Evolutionary conservation across 2,329 filamentous ascomycete species (phyloP).

Genomic region (Fusarium equiseti): DNA sequence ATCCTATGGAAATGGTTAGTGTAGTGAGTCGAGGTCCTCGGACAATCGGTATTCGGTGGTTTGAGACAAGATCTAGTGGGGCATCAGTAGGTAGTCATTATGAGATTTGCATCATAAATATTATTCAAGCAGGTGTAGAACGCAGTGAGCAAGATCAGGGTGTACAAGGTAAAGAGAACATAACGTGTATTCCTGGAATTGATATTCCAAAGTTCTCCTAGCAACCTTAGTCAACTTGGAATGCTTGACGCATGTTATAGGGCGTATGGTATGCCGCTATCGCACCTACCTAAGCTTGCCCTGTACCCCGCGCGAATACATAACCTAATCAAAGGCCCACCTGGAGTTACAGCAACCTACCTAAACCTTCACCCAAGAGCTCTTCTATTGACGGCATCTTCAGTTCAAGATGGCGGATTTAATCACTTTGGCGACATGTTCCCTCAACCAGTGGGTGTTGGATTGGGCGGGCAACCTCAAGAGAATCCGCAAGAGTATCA

Average conservation of each 20-base stretch:
- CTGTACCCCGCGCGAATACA: constrained; percentile 29
- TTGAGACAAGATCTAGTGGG: constrained; percentile 12
- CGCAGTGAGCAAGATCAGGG: too few relatives aligned
- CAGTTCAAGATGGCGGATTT: constrained; percentile 31
- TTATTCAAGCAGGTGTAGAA: background rate
- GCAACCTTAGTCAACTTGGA: background rate
- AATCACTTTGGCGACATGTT: constrained; percentile 52
- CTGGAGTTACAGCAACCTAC: background rate
- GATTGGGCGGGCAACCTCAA: constrained; percentile 66
- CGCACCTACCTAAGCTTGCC: constrained; percentile 13
- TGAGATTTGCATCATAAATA: constrained; percentile 1
- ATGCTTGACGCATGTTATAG: background rate
- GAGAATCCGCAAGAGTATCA: constrained; percentile 73
- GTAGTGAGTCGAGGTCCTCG: background rate
- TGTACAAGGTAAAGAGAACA: background rate
- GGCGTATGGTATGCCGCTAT: constrained; percentile 22
- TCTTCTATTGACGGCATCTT: background rate
- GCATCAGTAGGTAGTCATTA: constrained; percentile 1
- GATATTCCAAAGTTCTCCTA: background rate
- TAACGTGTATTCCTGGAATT: background rate
- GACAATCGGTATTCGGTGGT: constrained; percentile 9
- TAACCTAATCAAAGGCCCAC: constrained; percentile 24
- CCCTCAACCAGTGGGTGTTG: constrained; percentile 54
- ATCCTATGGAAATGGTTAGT: background rate
- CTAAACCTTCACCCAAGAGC: background rate